Base-by-base conservation (phyloP, 257 asterid species). In the Avicennia marina region DNA sequence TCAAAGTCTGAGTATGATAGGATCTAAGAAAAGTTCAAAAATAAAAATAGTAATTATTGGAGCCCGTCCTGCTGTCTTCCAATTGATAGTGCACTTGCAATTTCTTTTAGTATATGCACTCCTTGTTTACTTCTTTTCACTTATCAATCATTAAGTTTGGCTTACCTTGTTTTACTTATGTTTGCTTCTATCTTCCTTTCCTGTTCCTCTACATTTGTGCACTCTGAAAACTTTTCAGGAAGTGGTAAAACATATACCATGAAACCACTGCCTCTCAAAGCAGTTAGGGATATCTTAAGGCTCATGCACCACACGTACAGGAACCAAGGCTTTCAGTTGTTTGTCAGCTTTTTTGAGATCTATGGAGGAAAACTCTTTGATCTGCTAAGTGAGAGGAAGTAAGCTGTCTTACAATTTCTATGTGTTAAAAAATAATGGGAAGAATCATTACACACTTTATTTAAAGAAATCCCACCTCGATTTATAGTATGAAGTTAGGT, bases 171-270 rank as follows among this genome's bases (percentile, higher is more conserved):
- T n/a, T n/a, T n/a, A n/a, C n/a, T n/a, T n/a, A n/a, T n/a, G n/a
- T n/a, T n/a, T n/a, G n/a, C n/a, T n/a, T n/a, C n/a, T n/a, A n/a
- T n/a, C n/a, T n/a, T n/a, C n/a, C n/a, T n/a, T n/a, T n/a, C n/a
- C n/a, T n/a, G 4, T 17, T 57, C 67, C 3, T 54, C 4, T 19
- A 15, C 33, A 0, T 34, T 65, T 44, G 13, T 38, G 19, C 24
- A 50, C 26, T 45, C 34, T 7, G 58, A 24, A 56, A 40, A 46
- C 53, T 65, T 26, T 55, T 59, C 77, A 88, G 98, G 98, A 78
- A 91, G 98, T 74, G 98, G 98, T 55, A 91, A 91, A 68, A 91
- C 98, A 19, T 91, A 69, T 70, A 91, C 98, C 15, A 91, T 91
- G 98, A 88, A 91, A 70, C 98, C 98, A 19, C 76, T 91, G 64